Evolutionary conservation across 306 rosid genomes (phyloP), one percentile per base, ranked within the genome.

Genomic region (Senna tora): DNA sequence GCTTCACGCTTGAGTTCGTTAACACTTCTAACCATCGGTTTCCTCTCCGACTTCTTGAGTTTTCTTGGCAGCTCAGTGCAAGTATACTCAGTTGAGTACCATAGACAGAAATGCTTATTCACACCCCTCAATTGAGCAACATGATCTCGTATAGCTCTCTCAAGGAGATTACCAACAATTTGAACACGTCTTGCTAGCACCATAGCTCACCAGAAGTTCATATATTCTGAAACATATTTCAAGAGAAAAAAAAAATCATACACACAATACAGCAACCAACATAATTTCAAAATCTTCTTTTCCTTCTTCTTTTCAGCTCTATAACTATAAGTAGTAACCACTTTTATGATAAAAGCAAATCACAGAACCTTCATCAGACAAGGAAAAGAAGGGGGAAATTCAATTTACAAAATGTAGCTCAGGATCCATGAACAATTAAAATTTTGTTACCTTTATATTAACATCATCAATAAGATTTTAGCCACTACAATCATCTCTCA

Each of bases 1-100:
- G 85, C 91, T 72, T 77, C 75, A 5, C 90, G 87, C 79, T 89
- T 89, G 28, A 89, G 85, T 63, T 84, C 81, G 65, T 82, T 84
- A 59, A 89, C 47, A 70, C 85, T 84, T 20, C 66, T 84, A 47
- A 84, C 80, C 11, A 54, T 43, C 34, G 90, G 91, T 76, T 89
- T 89, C 74, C 95, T 84, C 88, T 86, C 88, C 11, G 51, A 76
- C 51, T 72, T 86, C 57, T 79, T 77, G 46, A 62, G 83, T 75
- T 79, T 89, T 63, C 67, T 73, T 0, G 86, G 81, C 22, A 83
- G 65, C 46, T 67, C 77, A 34, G 65, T 52, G 69, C 65, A 69
- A 60, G 60, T 57, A 1, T 76, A 69, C 16, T 66, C 46, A 50
- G 86, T 67, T n/a, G 87, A 74, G 64, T 64, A 79, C 74, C 59